A percentile compares a stretch with the other conserved stretches of the same genome.
These are phyloP conservation scores for Talaromyces sp. DNA, from an alignment of 2,329 filamentous ascomycete species.

Conservation along the genomic window DNA sequence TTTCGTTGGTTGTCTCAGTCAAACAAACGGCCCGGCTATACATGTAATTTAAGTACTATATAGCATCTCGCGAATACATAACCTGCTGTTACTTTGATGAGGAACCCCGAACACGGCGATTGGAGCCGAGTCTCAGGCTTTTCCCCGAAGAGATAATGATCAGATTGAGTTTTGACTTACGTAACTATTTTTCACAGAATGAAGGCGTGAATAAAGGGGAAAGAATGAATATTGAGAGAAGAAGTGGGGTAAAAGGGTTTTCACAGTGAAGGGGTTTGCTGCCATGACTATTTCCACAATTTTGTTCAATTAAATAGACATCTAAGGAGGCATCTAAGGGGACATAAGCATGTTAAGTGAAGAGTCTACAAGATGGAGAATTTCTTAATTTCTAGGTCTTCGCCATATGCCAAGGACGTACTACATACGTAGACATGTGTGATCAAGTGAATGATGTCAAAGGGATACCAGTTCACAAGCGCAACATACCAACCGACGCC, in stretches of 20 bases:
- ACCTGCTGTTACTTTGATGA: background rate
- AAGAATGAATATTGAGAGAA: background rate
- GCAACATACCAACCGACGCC: background rate
- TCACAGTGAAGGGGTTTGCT: background rate
- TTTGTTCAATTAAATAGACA: background rate
- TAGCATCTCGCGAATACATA: no score
- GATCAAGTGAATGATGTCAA: background rate
- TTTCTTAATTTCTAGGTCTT: background rate
- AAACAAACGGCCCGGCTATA: no score
- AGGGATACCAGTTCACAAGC: background rate
- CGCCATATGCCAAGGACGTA: background rate
- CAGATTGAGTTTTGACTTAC: background rate
- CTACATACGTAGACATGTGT: background rate
- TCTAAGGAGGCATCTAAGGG: background rate
- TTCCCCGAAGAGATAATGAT: background rate
- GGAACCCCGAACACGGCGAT: background rate
- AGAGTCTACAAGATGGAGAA: background rate
- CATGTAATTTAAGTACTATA: no score
- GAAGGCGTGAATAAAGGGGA: background rate
- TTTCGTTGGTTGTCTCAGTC: background rate
- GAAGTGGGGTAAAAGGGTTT: background rate
- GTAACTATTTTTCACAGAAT: background rate
- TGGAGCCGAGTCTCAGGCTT: background rate
- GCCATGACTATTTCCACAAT: background rate
- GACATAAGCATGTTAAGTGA: background rate